Evolutionary conservation across 129 eudicot genomes (phyloP).

Genomic region (Saposhnikovia divaricata): DNA sequence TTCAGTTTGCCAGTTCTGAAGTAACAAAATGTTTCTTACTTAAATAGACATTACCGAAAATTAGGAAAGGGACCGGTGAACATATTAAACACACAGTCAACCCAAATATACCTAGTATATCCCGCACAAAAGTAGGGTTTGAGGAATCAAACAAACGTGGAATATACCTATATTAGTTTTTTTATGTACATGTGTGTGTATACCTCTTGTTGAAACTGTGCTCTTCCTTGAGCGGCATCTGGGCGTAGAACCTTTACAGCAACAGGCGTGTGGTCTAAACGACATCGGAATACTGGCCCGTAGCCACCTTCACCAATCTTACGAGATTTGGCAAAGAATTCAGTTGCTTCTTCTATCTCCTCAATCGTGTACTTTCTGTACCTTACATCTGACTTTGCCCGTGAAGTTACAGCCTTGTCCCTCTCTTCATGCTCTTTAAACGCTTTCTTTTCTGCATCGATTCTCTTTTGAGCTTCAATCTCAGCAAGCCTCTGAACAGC

Average conservation of each 20-base stretch:
- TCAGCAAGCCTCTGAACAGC: constrained; percentile 37
- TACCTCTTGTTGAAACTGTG: constrained; percentile 65
- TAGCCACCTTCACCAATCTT: constrained; percentile 70
- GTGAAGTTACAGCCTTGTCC: constrained; percentile 9
- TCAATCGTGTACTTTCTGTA: constrained; percentile 48
- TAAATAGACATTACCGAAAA: neutral
- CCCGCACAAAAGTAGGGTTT: neutral
- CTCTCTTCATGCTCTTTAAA: constrained; percentile 25
- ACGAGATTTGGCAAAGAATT: constrained; percentile 30
- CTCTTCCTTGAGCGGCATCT: constrained; percentile 58
- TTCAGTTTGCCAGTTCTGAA: neutral
- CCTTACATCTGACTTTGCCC: constrained; percentile 17
- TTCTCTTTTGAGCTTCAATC: constrained; percentile 21
- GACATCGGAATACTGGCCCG: constrained; percentile 52
- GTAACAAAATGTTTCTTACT: neutral
- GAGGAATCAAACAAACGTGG: neutral
- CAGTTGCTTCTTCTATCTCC: constrained; percentile 52
- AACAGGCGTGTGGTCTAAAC: constrained; percentile 37
- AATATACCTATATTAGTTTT: neutral
- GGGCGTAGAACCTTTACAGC: constrained; percentile 61
- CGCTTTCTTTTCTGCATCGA: constrained; percentile 1
- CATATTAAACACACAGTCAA: neutral
- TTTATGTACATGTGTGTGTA: neutral
- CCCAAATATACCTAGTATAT: neutral
- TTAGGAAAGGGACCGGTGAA: neutral